Evolutionary conservation across 148 eudicot genomes (phyloP).

Genomic region (Beta vulgaris): DNA sequence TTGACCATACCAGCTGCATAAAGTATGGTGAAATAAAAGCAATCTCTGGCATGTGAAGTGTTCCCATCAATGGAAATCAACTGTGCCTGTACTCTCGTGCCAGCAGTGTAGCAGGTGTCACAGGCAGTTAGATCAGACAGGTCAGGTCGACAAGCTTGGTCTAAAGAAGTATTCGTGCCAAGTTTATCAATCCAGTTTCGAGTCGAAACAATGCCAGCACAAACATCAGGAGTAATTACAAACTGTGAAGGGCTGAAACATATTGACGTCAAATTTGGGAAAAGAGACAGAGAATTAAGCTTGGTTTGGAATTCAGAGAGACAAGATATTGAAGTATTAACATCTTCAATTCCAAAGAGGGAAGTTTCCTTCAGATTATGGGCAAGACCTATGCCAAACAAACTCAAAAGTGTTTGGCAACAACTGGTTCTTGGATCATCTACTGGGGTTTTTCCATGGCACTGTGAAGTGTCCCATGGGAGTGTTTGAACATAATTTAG

Average conservation of each 20-base stretch:
- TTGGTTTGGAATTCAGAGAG: slow-evolving; percentile 49
- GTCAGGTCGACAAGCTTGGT: slow-evolving; percentile 44
- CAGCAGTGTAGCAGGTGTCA: slow-evolving; percentile 59
- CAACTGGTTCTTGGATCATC: slow-evolving; percentile 31
- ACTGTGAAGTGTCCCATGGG: slow-evolving; percentile 50
- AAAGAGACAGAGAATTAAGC: slow-evolving; percentile 43
- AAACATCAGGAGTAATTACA: slow-evolving; percentile 40
- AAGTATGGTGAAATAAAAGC: slow-evolving; percentile 60
- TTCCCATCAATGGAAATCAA: slow-evolving; percentile 58
- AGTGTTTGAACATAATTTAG: slow-evolving; percentile 38
- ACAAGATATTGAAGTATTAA: slow-evolving; percentile 53
- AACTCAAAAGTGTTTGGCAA: slow-evolving; percentile 65
- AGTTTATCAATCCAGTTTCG: slow-evolving; percentile 46
- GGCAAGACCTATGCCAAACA: slow-evolving; percentile 54
- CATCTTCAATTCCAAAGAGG: slow-evolving; percentile 46
- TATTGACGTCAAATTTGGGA: slow-evolving; percentile 39
- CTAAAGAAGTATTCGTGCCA: slow-evolving; percentile 42
- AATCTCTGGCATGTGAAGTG: slow-evolving; percentile 45
- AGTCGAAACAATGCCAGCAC: slow-evolving; percentile 55
- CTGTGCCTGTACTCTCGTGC: slow-evolving; percentile 41
- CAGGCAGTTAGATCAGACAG: slow-evolving; percentile 52
- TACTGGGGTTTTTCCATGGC: slow-evolving; percentile 24
- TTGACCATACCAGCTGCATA: slow-evolving; percentile 75
- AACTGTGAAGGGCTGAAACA: slow-evolving; percentile 62
- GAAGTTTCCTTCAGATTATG: slow-evolving; percentile 46